Evolutionary conservation across 23 red algal genomes (phyloP).

Genomic region (Agarophyton chilense): DNA sequence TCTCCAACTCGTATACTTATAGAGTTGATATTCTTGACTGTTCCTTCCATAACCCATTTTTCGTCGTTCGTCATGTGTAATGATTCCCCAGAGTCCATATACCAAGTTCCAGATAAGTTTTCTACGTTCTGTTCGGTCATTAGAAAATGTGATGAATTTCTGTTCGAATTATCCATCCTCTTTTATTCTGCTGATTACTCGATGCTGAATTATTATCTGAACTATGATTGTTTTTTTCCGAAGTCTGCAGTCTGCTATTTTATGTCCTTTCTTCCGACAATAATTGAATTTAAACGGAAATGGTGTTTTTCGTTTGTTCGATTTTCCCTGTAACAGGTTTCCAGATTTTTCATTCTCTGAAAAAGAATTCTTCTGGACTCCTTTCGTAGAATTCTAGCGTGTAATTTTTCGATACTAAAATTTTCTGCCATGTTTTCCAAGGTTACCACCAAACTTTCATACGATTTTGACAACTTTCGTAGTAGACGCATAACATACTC

Average conservation of each 20-base stretch:
- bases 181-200: too few relatives aligned
- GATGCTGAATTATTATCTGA: too few relatives aligned
- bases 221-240: not conserved
- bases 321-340: not conserved
- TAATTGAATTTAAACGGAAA: not conserved
- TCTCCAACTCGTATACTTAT: not conserved
- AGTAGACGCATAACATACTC: not conserved
- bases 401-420: not conserved
- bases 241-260: not conserved
- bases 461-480: not conserved
- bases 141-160: too few relatives aligned
- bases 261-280: not conserved
- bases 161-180: too few relatives aligned
- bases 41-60: not conserved
- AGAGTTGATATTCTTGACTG: not conserved
- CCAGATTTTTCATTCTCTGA: not conserved
- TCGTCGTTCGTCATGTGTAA: constrained; percentile 16
- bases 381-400: constrained; percentile 6
- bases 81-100: constrained; percentile 12
- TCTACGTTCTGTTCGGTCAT: not conserved
- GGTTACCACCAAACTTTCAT: not conserved
- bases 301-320: not conserved
- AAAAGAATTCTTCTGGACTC: not conserved
- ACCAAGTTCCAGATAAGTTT: not conserved
- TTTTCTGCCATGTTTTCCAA: not conserved